Base-by-base conservation (phyloP, 345 rosid species). In the Camelina laxa region DNA sequence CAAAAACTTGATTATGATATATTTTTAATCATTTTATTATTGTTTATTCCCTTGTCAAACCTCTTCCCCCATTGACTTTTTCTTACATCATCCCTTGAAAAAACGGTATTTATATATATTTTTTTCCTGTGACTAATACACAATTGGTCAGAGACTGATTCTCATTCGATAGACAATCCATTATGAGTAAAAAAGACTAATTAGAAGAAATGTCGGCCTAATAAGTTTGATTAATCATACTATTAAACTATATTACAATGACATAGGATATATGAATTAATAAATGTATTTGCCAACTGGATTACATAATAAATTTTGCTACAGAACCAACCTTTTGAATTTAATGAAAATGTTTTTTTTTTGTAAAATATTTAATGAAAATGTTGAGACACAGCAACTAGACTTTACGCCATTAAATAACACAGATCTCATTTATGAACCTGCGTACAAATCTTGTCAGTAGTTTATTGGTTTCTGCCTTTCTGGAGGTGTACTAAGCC, bases 341-440 rank as follows among this genome's bases (percentile, higher is more conserved):
- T 27, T 60, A 60, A 75, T 59, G 67, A 58, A 58, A 54, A 75
- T 36, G 35, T 58, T 30, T n/a, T n/a, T n/a, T n/a, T n/a, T n/a
- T n/a, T n/a, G n/a, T n/a, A n/a, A n/a, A n/a, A n/a, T n/a, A 54
- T 39, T 27, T 60, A 60, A 75, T 59, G 67, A 58, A 58, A 54
- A 75, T 36, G 35, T 58, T 30, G 44, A 36, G 27, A 38, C 67
- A 38, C 73, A 68, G 50, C 74, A 67, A 60, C 79, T 30, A 20
- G 4, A 50, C 79, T 60, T 50, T 19, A 16, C 6, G 44, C 62
- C 79, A 60, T 67, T 75, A 31, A 31, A 39, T 19, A 24, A 27
- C 30, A 33, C 20, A 13, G 35, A 41, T 50, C 79, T 39, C 69
- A 75, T 67, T 67, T 20, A 75, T 36, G 69, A 41, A 50, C 22